phyloP scores from a whole-genome alignment of 164 flowering plant genomes.

The Tetrastigma voinierianum region DNA sequence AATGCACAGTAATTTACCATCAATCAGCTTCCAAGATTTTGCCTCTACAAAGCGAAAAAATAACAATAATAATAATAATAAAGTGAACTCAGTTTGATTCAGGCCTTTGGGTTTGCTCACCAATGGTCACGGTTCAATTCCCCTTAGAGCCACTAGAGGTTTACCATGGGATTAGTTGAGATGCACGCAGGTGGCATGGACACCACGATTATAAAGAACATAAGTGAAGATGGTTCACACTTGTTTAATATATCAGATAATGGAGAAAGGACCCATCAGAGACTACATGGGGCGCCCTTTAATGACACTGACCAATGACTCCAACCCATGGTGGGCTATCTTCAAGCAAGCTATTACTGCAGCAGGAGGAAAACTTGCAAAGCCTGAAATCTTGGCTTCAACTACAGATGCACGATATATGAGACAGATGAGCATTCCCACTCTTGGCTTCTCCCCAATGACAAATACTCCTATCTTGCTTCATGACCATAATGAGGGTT shows the following conservation, averaged over 20 bases:
- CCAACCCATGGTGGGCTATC: slow-evolving; percentile 94
- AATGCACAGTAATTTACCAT: too few species aligned
- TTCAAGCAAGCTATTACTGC: slow-evolving; percentile 65
- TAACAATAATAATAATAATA: too few species aligned
- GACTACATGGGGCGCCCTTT: slow-evolving; percentile 71
- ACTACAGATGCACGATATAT: slow-evolving; percentile 89
- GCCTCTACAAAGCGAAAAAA: too few species aligned
- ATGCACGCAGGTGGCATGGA: too few species aligned
- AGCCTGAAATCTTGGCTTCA: slow-evolving; percentile 89
- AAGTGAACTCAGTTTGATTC: too few species aligned
- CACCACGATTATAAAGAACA: not conserved
- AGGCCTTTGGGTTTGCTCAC: too few species aligned
- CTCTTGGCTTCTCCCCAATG: slow-evolving; percentile 96
- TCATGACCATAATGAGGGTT: slow-evolving; percentile 94
- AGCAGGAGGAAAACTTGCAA: slow-evolving; percentile 80
- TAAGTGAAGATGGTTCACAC: not conserved
- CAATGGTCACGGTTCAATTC: too few species aligned
- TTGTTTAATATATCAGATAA: slow-evolving; percentile 40
- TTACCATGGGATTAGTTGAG: too few species aligned
- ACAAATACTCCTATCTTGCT: slow-evolving; percentile 81
- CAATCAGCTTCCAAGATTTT: too few species aligned
- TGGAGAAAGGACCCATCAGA: slow-evolving; percentile 62
- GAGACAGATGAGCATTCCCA: slow-evolving; percentile 77
- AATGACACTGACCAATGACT: slow-evolving; percentile 66
- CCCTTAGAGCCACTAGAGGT: too few species aligned